Evolutionary conservation across 768 basidiomycete species (phyloP).

Genomic region (Lactarius deliciosus): DNA sequence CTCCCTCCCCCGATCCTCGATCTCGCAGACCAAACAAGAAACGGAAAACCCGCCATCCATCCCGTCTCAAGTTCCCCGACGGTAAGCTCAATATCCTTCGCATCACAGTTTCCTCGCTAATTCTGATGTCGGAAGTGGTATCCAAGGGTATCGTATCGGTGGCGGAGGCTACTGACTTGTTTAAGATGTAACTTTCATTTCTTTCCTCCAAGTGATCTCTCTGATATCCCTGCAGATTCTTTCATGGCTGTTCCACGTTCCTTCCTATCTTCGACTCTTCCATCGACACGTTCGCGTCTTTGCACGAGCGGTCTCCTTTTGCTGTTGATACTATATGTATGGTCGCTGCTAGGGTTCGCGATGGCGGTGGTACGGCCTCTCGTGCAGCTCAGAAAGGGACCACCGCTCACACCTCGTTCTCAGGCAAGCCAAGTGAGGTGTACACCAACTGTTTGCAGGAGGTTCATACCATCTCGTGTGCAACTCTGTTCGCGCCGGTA

Average conservation of each 20-base stretch:
- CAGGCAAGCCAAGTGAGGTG: constrained; percentile 73
- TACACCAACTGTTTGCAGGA: constrained; percentile 76
- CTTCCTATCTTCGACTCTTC: constrained; percentile 82
- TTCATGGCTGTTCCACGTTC: constrained; percentile 89
- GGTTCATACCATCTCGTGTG: constrained; percentile 80
- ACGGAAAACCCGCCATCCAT: constrained; percentile 64
- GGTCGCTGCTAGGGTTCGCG: constrained; percentile 87
- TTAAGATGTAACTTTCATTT: constrained; percentile 63
- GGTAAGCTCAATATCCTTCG: constrained; percentile 44
- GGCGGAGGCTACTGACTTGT: constrained; percentile 80
- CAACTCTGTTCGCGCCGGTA: constrained; percentile 86
- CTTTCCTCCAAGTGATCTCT: constrained; percentile 22
- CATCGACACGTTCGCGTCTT: constrained; percentile 81
- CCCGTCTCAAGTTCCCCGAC: constrained; percentile 71
- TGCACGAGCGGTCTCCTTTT: constrained; percentile 90
- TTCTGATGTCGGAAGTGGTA: constrained; percentile 53
- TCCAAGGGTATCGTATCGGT: constrained; percentile 81
- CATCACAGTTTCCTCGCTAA: constrained; percentile 11
- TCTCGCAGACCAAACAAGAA: constrained; percentile 68
- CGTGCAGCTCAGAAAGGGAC: not conserved
- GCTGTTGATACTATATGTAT: constrained; percentile 91
- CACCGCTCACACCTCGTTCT: constrained; percentile 24
- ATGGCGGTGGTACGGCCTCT: constrained; percentile 71
- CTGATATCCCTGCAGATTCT: constrained; percentile 58
- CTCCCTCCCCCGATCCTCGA: constrained; percentile 65